Base-by-base conservation (phyloP, 2,329 filamentous ascomycete genomes). In the Colletotrichum agaves region DNA sequence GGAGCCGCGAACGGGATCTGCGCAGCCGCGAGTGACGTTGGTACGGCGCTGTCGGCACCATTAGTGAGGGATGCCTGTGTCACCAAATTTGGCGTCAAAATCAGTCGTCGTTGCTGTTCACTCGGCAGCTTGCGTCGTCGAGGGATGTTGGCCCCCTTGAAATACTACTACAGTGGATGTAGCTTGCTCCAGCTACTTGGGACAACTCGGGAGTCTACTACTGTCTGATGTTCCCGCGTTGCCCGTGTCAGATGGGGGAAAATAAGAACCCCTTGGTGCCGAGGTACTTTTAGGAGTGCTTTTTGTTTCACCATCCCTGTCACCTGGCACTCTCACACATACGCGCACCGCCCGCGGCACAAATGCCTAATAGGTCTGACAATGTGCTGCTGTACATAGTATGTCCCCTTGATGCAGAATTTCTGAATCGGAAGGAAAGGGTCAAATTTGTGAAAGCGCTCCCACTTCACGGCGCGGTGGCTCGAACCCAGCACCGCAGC, bases 201-300 rank as follows among this genome's bases (percentile, higher is more conserved):
- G 35, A 37, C 35, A 37, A 12, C 13, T 37, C 12, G 12, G 35
- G 35, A 5, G 35, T 37, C 13, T 37, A 37, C 13, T 21, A 37
- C 37, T 71, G 69, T 70, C 68, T 71, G 69, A 71, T 67, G 57
- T 61, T 61, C 49, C 52, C n/a, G 39, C 44, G 52, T 33, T 63
- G 47, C 31, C 27, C 50, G 66, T 69, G 56, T 61, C 66, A 69
- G 65, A 60, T 52, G 55, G 50, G 60, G 35, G 31, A 27, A 15
- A 23, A 23, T 19, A 15, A 49, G 21, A 27, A n/a, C 15, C 56
- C 27, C 41, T 21, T 49, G 23, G 21, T 27, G 46, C 23, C n/a
- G n/a, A n/a, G n/a, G n/a, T n/a, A n/a, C n/a, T n/a, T n/a, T n/a
- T n/a, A n/a, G n/a, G 21, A 12, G 57, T 27, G 44, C 35, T 19